Percentiles rank a stretch among this genome's conserved stretches.
Conservation (phyloP, 2,329 filamentous ascomycete species). For the Neoscytalidium dimidiatum region DNA sequence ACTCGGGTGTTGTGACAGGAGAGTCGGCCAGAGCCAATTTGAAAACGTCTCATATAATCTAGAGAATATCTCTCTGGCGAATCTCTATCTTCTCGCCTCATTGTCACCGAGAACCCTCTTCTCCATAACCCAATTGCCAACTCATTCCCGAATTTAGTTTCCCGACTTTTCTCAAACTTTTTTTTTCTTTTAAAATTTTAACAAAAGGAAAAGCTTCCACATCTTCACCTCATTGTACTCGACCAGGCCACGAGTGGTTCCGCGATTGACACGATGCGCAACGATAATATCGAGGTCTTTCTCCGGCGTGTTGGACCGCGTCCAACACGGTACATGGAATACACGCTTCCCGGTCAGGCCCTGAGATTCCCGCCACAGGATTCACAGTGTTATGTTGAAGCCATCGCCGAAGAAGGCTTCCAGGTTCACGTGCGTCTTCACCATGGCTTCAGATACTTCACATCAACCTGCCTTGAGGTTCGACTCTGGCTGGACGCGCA, state of each 20-base stretch:
- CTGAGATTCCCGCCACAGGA: not conserved
- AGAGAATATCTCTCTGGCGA: no score
- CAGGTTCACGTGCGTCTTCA: not conserved
- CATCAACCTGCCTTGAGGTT: not conserved
- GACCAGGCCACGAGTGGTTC: not conserved
- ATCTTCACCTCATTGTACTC: not conserved
- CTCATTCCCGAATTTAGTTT: not conserved
- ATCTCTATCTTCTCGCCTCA: not conserved
- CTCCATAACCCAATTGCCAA: not conserved
- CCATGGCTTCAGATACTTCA: conserved; percentile 7
- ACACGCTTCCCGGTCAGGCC: not conserved
- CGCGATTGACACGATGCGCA: not conserved
- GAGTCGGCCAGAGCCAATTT: no score
- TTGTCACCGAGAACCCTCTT: not conserved
- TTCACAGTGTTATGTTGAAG: not conserved
- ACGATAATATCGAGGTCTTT: conserved; percentile 13
- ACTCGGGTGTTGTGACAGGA: no score
- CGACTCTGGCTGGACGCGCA: conserved; percentile 12
- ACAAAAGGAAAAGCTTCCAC: no score
- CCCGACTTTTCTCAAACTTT: no score
- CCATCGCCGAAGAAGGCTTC: not conserved
- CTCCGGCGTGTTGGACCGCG: not conserved
- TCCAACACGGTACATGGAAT: not conserved
- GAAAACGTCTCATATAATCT: no score
- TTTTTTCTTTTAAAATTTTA: no score